Percentiles rank a stretch among this genome's conserved stretches.
phyloP scores from a whole-genome alignment of 495 filamentous ascomycete genomes.

The Choiromyces venosus region DNA sequence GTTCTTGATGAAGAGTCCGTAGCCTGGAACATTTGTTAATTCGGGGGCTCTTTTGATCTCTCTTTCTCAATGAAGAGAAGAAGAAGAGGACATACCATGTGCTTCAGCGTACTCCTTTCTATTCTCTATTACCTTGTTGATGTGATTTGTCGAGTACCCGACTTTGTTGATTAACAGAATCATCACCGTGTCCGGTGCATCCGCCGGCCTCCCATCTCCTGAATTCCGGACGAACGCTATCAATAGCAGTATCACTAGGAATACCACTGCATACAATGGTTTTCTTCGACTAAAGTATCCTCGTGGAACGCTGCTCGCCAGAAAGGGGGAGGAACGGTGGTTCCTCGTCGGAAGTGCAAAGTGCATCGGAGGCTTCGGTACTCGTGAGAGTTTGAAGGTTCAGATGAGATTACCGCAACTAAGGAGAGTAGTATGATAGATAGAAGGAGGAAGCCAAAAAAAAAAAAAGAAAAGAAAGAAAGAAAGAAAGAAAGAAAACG shows the following conservation, averaged over 20 bases:
- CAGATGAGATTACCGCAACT: neutral
- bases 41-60: conserved; percentile 7
- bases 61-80: neutral
- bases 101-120: conserved; percentile 75
- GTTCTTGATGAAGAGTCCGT: conserved; percentile 75
- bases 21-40: conserved; percentile 54
- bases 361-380: conserved; percentile 59
- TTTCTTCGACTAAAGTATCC: conserved; percentile 55
- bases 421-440: neutral
- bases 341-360: conserved; percentile 84
- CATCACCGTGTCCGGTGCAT: conserved; percentile 74
- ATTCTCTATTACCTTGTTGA: conserved; percentile 70
- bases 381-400: neutral
- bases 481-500: conserved; percentile 4
- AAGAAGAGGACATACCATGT: conserved; percentile 63
- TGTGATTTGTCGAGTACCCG: conserved; percentile 56
- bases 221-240: conserved; percentile 53
- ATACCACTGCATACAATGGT: conserved; percentile 58
- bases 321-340: conserved; percentile 61
- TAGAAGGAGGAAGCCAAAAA: neutral
- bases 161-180: conserved; percentile 75
- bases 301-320: conserved; percentile 55
- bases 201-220: conserved; percentile 52
- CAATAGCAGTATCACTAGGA: conserved; percentile 59
- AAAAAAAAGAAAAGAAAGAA: neutral